Evolutionary conservation across 106 monocot genomes (phyloP).

Genomic region (Dendrobium officinale): DNA sequence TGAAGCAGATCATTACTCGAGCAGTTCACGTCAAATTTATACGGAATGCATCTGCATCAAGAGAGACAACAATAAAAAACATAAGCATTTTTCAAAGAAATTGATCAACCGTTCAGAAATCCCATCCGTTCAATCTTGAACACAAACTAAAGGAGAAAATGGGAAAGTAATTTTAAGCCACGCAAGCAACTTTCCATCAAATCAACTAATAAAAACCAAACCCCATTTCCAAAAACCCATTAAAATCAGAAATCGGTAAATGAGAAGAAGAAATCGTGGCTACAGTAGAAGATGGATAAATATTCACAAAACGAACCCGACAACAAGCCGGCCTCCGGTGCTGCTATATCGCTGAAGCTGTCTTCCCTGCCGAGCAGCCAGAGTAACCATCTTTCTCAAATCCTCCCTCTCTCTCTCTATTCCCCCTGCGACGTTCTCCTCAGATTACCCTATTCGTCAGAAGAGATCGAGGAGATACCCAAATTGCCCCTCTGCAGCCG

Average conservation of each 20-base stretch:
- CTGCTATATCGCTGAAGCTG: constrained; percentile 39
- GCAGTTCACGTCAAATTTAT: constrained; percentile 30
- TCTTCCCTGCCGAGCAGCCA: constrained; percentile 40
- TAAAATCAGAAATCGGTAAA: background rate
- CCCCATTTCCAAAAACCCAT: background rate
- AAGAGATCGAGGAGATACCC: background rate
- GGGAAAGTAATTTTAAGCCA: background rate
- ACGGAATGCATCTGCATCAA: constrained; percentile 58
- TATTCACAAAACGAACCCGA: constrained; percentile 31
- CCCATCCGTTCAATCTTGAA: background rate
- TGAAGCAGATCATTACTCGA: constrained; percentile 12
- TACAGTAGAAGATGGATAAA: background rate
- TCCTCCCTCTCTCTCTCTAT: background rate
- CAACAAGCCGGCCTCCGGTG: constrained; percentile 35
- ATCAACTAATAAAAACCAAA: background rate
- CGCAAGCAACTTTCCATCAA: background rate
- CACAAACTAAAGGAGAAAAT: background rate
- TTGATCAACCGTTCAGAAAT: background rate
- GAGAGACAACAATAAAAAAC: background rate
- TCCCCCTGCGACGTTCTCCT: background rate
- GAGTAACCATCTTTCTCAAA: constrained; percentile 14
- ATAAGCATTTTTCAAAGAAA: background rate
- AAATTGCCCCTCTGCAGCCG: background rate
- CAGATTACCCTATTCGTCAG: background rate
- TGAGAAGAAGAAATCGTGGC: background rate